Evolutionary conservation across 2,329 filamentous ascomycete genomes (phyloP).

Genomic region (Erysiphe neolycopersici): DNA sequence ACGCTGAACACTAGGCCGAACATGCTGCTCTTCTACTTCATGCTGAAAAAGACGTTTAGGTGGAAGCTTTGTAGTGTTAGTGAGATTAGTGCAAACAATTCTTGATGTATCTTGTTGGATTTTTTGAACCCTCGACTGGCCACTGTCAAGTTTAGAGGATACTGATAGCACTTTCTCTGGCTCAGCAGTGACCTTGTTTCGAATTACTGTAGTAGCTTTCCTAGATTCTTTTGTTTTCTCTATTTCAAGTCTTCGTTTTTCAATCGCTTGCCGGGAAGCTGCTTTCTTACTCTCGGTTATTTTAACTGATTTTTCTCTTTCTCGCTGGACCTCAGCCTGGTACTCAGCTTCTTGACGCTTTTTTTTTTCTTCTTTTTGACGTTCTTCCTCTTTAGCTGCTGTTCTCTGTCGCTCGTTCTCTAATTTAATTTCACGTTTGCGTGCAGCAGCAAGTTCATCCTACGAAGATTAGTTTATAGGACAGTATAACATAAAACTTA

Average conservation of each 20-base stretch:
- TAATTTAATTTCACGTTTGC: constrained; percentile 56
- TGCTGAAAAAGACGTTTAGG: constrained; percentile 49
- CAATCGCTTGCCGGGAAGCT: constrained; percentile 29
- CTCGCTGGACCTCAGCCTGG: constrained; percentile 18
- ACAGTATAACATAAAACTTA: neutral
- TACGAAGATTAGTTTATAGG: constrained; percentile 8
- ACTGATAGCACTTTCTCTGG: constrained; percentile 1
- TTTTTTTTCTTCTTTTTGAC: constrained; percentile 30
- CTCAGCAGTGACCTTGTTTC: constrained; percentile 22
- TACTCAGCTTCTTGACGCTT: constrained; percentile 31
- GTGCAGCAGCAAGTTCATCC: constrained; percentile 55
- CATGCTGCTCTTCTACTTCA: constrained; percentile 25
- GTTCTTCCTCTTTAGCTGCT: constrained; percentile 36
- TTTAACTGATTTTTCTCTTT: constrained; percentile 13
- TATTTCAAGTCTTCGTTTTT: constrained; percentile 22
- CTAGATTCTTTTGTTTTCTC: constrained; percentile 38
- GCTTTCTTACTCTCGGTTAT: constrained; percentile 37
- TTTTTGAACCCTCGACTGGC: neutral
- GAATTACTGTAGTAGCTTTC: constrained; percentile 31
- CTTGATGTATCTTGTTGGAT: neutral
- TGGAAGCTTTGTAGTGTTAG: constrained; percentile 32
- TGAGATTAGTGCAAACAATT: constrained; percentile 18
- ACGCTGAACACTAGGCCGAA: constrained; percentile 22
- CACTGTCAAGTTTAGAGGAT: constrained; percentile 4
- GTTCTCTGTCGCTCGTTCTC: constrained; percentile 56